phyloP scores from a whole-genome alignment of 805 yeast genomes.

The Zygosaccharomyces bisporus region DNA sequence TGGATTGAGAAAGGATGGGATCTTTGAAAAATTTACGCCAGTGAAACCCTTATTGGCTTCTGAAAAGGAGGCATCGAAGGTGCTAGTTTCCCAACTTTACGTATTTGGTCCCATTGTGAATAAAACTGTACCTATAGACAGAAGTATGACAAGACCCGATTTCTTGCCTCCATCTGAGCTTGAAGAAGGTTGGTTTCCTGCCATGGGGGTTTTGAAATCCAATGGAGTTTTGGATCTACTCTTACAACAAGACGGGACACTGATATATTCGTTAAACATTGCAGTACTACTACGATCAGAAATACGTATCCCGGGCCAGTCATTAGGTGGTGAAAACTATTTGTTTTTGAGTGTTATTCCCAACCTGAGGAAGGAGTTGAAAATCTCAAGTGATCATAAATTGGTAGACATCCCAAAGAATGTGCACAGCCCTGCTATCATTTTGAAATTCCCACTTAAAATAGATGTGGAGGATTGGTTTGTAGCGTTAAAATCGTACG shows the following conservation, averaged over 20 bases:
- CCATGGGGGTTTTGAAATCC: conserved; percentile 65
- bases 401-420: conserved; percentile 10
- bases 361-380: conserved; percentile 44
- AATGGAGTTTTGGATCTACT: conserved; percentile 60
- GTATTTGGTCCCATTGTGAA: conserved; percentile 58
- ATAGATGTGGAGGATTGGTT: conserved; percentile 76
- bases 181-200: conserved; percentile 64
- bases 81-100: conserved; percentile 61
- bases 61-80: conserved; percentile 34
- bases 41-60: conserved; percentile 23
- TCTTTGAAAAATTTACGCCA: conserved; percentile 49
- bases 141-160: conserved; percentile 15
- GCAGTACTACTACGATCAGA: conserved; percentile 53
- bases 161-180: conserved; percentile 13
- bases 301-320: conserved; percentile 58
- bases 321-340: conserved; percentile 56
- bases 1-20: conserved; percentile 47
- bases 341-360: conserved; percentile 55
- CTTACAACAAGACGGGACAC: conserved; percentile 59
- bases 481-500: conserved; percentile 61
- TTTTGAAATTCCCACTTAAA: conserved; percentile 60
- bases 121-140: conserved; percentile 22
- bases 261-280: conserved; percentile 56
- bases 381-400: conserved; percentile 7
- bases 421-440: conserved; percentile 29